Conservation (phyloP, 2,329 filamentous ascomycete species). For the Sarocladium kiliense region DNA sequence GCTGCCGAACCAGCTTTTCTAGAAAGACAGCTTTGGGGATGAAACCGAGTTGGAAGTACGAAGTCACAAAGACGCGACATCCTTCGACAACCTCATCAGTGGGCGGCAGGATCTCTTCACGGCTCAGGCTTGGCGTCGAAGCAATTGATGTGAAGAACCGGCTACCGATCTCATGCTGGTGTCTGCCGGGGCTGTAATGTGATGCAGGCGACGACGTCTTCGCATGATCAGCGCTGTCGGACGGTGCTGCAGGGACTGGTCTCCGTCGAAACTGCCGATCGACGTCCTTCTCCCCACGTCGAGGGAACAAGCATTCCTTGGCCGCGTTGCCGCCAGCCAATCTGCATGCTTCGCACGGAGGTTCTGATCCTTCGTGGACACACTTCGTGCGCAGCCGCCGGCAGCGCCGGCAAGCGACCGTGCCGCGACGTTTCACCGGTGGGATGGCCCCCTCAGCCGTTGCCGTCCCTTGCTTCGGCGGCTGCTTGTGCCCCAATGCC, state of each 20-base stretch:
- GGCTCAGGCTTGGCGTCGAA: not conserved
- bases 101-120: slow-evolving; percentile 15
- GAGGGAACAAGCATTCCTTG: slow-evolving; percentile 16
- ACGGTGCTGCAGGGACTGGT: slow-evolving; percentile 3
- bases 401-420: slow-evolving; percentile 20
- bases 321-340: slow-evolving; percentile 11
- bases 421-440: slow-evolving; percentile 14
- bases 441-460: not conserved
- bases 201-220: not conserved
- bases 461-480: not conserved
- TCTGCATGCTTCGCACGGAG: slow-evolving; percentile 17
- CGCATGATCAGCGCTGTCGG: not conserved
- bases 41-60: slow-evolving; percentile 27
- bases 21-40: slow-evolving; percentile 26
- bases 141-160: not conserved
- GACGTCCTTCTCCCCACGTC: slow-evolving; percentile 16
- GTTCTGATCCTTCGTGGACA: slow-evolving; percentile 12
- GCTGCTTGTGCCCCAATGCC: not conserved
- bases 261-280: slow-evolving; percentile 17
- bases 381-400: slow-evolving; percentile 19
- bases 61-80: slow-evolving; percentile 21
- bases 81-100: slow-evolving; percentile 22
- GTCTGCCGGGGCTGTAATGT: not conserved
- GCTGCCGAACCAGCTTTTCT: slow-evolving; percentile 17
- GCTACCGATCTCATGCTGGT: not conserved